Evolutionary conservation across 1,284 basidiomycete species (phyloP), one percentile per base, ranked within the genome.

Genomic region (Macrocystidia cucumis): DNA sequence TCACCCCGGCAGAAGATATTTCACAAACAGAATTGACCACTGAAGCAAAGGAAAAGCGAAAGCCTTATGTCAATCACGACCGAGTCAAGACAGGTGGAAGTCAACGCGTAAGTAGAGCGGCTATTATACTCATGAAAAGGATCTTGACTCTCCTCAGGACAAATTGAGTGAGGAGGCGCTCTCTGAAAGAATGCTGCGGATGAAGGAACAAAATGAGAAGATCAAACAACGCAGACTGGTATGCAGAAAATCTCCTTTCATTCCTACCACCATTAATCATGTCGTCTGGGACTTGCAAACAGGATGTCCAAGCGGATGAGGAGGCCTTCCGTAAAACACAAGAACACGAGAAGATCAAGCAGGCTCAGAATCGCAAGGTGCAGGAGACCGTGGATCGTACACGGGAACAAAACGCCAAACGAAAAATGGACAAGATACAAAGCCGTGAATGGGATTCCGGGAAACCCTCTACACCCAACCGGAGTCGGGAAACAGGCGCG

Each of bases 371-470:
- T 37, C 72, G 74, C 40, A 81, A 75, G 50, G 66, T 81, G 21
- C 84, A 87, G 54, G 71, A 75, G 41, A 62, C 63, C 19, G 62
- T 88, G 38, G 67, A 88, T 50, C 69, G 68, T 23, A 69, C 78
- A 23, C 74, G 84, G 19, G 80, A 83, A 50, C 73, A 81, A 58
- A 85, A 82, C 45, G 83, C 84, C 40, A 72, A 72, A 46, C 63
- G 79, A 27, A 88, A 88, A 61, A 64, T 88, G 70, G 80, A 81
- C n/a, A 84, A 79, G 58, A 65, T 75, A 9, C 73, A 74, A 45
- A 74, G 59, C 41, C 69, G 84, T n/a, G 85, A 89, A 57, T 88
- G 84, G 84, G 84, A 88, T 51, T 77, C 80, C 18, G 78, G 74
- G n/a, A 88, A 88, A 50, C 63, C 71, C 14, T 48, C n/a, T n/a